Evolutionary conservation across 495 filamentous ascomycete species (phyloP), one percentile per base, ranked within the genome.

Genomic region (Jackrogersella minutella): DNA sequence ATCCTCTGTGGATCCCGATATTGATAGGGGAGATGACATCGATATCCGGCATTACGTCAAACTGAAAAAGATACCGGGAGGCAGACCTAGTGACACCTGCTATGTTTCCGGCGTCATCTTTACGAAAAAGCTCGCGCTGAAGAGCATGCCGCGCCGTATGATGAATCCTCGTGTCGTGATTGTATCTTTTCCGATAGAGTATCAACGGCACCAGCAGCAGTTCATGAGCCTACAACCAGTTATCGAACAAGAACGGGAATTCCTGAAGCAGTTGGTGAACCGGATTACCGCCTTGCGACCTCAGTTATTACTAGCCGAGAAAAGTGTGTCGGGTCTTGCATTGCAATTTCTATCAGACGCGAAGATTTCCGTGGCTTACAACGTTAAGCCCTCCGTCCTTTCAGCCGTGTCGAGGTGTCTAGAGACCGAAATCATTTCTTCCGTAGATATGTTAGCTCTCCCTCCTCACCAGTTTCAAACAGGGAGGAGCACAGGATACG

Each of bases 11-110:
- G 91, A 97, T 67, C 96, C 96, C 3, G 88, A 97, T 75, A 89
- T 97, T 19, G 88, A 93, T 50, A 83, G 82, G 44, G 92, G 92
- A 1, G 96, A 99, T 71, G 91, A 94, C 70, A 97, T 98, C 78
- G 94, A 99, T 74, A 97, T 99, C 62, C 87, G 95, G n/a, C 94
- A 98, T 70, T 99, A 97, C 71, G 90, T 99, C 41, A 99, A 99
- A 76, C 78, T 99, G 17, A 99, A 99, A 71, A 96, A 96, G 73
- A 93, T 97, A 5, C 90, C 93, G 1, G 93, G 94, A 16, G 95
- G 93, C 24, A 86, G 84, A 51, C 95, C 95, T 37, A 87, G 90
- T 14, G 96, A 99, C 77, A 98, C 95, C 2, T 87, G 87, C 8
- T 98, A 98, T 74, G 89, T 99, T 24, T 96, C 95, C 28, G 96